Evolutionary conservation across 2,329 filamentous ascomycete species (phyloP).

Genomic region (Fusarium nematophilum): DNA sequence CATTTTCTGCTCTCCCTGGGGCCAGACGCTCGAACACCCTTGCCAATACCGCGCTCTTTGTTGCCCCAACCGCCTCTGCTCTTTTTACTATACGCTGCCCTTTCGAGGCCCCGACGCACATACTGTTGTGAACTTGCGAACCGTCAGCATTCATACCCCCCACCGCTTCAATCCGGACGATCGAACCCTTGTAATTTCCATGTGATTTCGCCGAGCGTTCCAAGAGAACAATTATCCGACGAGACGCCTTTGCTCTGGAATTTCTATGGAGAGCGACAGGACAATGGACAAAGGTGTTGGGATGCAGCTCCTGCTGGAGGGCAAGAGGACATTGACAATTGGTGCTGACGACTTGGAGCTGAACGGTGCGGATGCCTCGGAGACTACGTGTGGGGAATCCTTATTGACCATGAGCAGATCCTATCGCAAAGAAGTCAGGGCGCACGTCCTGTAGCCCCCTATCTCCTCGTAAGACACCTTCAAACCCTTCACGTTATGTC

Average conservation of each 20-base stretch:
- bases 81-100: constrained; percentile 3
- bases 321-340: constrained; percentile 48
- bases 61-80: neutral
- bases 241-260: neutral
- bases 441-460: constrained; percentile 41
- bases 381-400: neutral
- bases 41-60: constrained; percentile 1
- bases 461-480: constrained; percentile 24
- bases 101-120: neutral
- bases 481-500: neutral
- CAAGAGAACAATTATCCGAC: neutral
- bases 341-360: constrained; percentile 47
- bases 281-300: constrained; percentile 41
- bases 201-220: constrained; percentile 6
- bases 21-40: neutral
- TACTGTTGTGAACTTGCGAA: neutral
- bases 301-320: constrained; percentile 46
- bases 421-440: constrained; percentile 30
- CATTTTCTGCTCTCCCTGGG: neutral
- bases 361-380: constrained; percentile 47
- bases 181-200: constrained; percentile 4
- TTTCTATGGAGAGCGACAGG: constrained; percentile 19
- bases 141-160: neutral
- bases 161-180: constrained; percentile 6
- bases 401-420: constrained; percentile 38